Evolutionary conservation across 805 yeast species (phyloP).

Genomic region (Saccharomycopsis sp.): DNA sequence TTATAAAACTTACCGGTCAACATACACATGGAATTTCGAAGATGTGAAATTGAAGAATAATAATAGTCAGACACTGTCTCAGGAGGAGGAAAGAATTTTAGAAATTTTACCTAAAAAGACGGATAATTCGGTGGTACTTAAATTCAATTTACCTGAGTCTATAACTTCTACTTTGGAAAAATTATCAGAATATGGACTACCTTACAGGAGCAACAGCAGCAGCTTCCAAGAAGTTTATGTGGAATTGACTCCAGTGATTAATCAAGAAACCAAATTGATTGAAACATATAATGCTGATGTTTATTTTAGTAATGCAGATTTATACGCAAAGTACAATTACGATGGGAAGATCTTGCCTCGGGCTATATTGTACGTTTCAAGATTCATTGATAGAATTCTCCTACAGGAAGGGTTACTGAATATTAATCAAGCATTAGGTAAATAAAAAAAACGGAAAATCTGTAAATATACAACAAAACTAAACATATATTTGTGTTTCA

Average conservation of each 20-base stretch:
- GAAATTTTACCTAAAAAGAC: background rate
- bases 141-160: conserved; percentile 2
- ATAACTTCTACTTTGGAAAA: conserved; percentile 5
- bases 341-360: conserved; percentile 22
- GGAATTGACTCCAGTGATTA: conserved; percentile 20
- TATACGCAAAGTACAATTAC: conserved; percentile 12
- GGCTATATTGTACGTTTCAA: conserved; percentile 4
- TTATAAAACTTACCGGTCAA: background rate
- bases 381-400: conserved; percentile 15
- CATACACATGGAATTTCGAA: background rate
- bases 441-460: background rate
- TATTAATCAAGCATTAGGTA: conserved; percentile 12
- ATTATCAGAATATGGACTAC: conserved; percentile 15
- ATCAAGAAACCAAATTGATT: conserved; percentile 10
- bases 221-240: conserved; percentile 16
- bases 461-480: background rate
- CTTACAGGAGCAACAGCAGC: conserved; percentile 16
- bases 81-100: background rate
- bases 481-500: background rate
- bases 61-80: background rate
- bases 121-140: conserved; percentile 10
- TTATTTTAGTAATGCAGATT: conserved; percentile 18
- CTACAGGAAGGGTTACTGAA: conserved; percentile 18
- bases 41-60: background rate
- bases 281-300: conserved; percentile 17